phyloP scores from a whole-genome alignment of 2,329 filamentous ascomycete species.

The Penicillium sp. region DNA sequence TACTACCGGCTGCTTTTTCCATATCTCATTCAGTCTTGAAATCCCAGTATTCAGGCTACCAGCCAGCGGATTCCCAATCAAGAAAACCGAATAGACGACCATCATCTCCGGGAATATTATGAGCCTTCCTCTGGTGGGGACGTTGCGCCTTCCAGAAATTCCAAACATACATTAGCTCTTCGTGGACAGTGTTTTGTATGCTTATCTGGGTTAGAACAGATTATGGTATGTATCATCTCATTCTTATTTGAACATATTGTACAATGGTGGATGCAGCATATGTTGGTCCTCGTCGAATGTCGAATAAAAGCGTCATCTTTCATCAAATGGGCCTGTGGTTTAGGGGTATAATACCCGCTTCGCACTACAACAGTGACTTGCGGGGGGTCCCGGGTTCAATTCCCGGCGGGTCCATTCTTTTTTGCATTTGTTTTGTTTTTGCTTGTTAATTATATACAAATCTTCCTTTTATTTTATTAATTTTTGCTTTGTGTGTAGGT shows the following conservation, averaged over 20 bases:
- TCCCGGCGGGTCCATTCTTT: slow-evolving; percentile 14
- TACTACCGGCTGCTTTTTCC: slow-evolving; percentile 25
- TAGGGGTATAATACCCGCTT: slow-evolving; percentile 16
- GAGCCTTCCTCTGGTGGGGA: slow-evolving; percentile 5
- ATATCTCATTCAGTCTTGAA: slow-evolving; percentile 26
- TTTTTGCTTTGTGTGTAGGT: too few relatives aligned
- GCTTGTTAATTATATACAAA: neutral
- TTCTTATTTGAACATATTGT: neutral
- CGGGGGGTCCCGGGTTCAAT: slow-evolving; percentile 19
- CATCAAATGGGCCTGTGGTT: slow-evolving; percentile 13
- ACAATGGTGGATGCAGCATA: neutral
- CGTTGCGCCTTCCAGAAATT: neutral
- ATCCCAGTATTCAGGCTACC: slow-evolving; percentile 14
- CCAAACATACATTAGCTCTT: too few relatives aligned
- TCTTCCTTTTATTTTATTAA: neutral
- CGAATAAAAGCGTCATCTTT: neutral
- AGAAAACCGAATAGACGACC: slow-evolving; percentile 14
- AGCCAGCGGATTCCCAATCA: slow-evolving; percentile 10
- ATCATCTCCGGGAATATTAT: slow-evolving; percentile 21
- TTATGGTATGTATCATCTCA: too few relatives aligned
- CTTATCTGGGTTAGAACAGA: neutral
- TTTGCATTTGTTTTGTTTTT: neutral
- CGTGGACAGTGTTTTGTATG: neutral
- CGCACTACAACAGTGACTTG: slow-evolving; percentile 7
- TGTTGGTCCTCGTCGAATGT: rapidly evolving